phyloP scores from a whole-genome alignment of 1,139 yeast genomes.

The Debaryomyces singareniensis region DNA sequence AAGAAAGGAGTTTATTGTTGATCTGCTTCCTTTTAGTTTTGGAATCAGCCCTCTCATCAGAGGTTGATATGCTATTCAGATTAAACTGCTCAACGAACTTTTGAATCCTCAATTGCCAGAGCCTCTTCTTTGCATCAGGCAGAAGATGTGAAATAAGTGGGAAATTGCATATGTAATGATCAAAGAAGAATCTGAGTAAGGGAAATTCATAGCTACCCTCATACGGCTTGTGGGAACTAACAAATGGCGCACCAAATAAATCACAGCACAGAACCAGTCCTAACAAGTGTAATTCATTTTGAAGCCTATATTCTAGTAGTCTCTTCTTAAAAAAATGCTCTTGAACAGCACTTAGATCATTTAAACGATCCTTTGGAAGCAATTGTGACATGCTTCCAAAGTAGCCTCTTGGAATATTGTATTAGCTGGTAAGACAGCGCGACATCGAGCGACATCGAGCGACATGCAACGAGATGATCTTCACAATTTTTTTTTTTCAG shows the following conservation, averaged over 20 bases:
- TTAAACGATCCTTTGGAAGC: slow-evolving; percentile 7
- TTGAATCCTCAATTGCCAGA: slow-evolving; percentile 79
- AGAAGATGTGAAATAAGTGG: slow-evolving; percentile 59
- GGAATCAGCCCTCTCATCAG: slow-evolving; percentile 66
- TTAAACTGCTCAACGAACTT: slow-evolving; percentile 75
- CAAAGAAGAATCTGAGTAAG: slow-evolving; percentile 57
- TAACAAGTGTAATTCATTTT: slow-evolving; percentile 53
- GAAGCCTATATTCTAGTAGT: slow-evolving; percentile 55
- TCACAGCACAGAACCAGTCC: slow-evolving; percentile 56
- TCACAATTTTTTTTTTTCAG: slow-evolving; percentile 1
- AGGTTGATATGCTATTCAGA: slow-evolving; percentile 56
- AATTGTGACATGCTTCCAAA: too few species aligned
- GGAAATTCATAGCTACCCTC: slow-evolving; percentile 43
- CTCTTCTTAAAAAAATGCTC: slow-evolving; percentile 86
- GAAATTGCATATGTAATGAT: slow-evolving; percentile 55
- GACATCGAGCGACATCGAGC: not conserved
- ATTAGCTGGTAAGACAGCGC: too few species aligned
- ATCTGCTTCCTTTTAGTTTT: slow-evolving; percentile 66
- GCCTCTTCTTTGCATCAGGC: slow-evolving; percentile 42
- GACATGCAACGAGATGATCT: slow-evolving; percentile 4
- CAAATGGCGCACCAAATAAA: slow-evolving; percentile 70
- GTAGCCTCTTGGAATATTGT: too few species aligned
- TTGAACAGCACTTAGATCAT: slow-evolving; percentile 46
- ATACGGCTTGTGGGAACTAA: slow-evolving; percentile 10
- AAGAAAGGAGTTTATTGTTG: slow-evolving; percentile 51